phyloP scores from a whole-genome alignment of 2,329 filamentous ascomycete genomes.

The Leptographium galeiforme region DNA sequence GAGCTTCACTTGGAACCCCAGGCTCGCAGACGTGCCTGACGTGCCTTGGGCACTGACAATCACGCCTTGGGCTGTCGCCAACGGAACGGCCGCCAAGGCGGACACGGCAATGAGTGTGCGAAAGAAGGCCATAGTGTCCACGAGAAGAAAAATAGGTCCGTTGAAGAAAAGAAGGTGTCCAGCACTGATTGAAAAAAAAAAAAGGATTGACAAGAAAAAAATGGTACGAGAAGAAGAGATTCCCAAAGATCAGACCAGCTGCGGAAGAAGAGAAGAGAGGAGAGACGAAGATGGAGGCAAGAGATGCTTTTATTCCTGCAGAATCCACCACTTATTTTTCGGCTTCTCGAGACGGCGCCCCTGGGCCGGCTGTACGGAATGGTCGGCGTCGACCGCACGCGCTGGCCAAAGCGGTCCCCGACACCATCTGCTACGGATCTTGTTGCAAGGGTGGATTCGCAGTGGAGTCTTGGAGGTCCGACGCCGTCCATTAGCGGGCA shows the following conservation, averaged over 20 bases:
- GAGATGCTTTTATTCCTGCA: background rate
- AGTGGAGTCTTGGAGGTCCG: background rate
- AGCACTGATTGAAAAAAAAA: background rate
- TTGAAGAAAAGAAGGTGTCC: background rate
- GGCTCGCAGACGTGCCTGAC: background rate
- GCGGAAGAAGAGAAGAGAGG: background rate
- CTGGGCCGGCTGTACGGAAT: background rate
- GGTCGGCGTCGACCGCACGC: background rate
- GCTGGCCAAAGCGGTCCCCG: background rate
- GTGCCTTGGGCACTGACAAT: slow-evolving; percentile 7
- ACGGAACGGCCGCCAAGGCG: slow-evolving; percentile 2
- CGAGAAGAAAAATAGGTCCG: background rate
- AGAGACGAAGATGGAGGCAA: background rate
- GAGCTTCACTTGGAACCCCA: slow-evolving; percentile 32
- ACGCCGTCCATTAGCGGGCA: background rate
- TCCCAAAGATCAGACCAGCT: background rate
- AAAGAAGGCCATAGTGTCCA: background rate
- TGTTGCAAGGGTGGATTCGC: slow-evolving; percentile 1
- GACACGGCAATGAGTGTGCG: slow-evolving; percentile 1
- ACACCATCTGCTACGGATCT: slow-evolving; percentile 4
- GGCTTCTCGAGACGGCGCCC: background rate
- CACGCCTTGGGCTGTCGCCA: slow-evolving; percentile 5
- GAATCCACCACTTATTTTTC: background rate
- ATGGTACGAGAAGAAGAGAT: background rate
- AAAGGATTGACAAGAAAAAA: background rate